phyloP scores from a whole-genome alignment of 2,329 filamentous ascomycete genomes.

The Pestalotiopsis sp. region DNA sequence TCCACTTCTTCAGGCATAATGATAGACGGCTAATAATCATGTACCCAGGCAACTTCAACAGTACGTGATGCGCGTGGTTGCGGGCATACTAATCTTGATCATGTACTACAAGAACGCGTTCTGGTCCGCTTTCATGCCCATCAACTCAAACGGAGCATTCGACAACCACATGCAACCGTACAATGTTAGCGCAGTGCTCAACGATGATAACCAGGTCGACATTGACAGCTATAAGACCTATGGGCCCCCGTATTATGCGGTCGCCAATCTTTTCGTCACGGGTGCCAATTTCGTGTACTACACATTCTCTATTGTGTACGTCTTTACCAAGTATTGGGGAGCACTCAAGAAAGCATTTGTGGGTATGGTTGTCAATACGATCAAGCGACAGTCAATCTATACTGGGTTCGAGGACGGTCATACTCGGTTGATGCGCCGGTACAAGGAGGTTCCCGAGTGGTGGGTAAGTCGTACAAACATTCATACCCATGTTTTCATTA shows the following conservation, averaged over 20 bases:
- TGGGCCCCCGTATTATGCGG: constrained; percentile 19
- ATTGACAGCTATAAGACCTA: constrained; percentile 36
- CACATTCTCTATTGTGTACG: constrained; percentile 32
- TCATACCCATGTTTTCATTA: background rate
- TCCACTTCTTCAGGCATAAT: constrained; percentile 15
- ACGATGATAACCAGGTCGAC: constrained; percentile 29
- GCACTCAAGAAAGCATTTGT: constrained; percentile 34
- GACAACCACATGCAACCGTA: constrained; percentile 16
- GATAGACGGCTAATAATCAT: constrained; percentile 22
- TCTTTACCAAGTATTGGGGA: constrained; percentile 33
- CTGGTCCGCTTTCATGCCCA: constrained; percentile 31
- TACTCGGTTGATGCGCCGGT: constrained; percentile 42
- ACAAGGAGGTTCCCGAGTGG: constrained; percentile 43
- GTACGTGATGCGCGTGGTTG: constrained; percentile 22
- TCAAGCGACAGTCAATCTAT: constrained; percentile 13
- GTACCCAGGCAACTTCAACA: constrained; percentile 27
- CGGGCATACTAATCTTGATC: constrained; percentile 23
- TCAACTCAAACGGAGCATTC: constrained; percentile 9
- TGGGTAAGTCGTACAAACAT: constrained; percentile 27
- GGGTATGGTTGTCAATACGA: constrained; percentile 19
- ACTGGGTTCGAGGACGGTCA: constrained; percentile 42
- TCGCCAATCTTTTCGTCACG: constrained; percentile 30
- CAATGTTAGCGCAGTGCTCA: constrained; percentile 26
- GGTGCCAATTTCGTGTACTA: constrained; percentile 29
- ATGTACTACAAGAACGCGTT: constrained; percentile 17